Conservation (phyloP, 768 basidiomycete species). For the Leccinum boreale region DNA sequence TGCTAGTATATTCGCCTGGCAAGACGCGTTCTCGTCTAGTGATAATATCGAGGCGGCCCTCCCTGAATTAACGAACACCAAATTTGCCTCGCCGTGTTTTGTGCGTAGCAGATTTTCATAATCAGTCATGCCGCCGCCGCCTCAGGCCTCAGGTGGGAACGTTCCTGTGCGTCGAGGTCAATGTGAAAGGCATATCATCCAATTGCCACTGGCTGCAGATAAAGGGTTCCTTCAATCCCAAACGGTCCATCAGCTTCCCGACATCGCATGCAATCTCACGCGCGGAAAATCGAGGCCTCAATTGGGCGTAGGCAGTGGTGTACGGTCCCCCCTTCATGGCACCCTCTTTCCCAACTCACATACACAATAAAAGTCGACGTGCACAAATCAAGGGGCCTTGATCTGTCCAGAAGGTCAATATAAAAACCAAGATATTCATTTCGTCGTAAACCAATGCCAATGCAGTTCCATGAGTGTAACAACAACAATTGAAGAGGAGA, state of each 20-base stretch:
- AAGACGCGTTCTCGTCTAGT: background rate
- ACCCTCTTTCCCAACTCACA: background rate
- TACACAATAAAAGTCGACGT: background rate
- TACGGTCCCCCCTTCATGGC: background rate
- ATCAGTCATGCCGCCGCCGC: background rate
- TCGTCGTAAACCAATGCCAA: constrained; percentile 3
- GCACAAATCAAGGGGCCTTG: background rate
- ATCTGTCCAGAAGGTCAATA: background rate
- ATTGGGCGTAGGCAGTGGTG: background rate
- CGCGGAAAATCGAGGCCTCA: background rate
- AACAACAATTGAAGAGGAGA: background rate
- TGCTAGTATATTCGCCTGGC: background rate
- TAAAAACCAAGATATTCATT: constrained; percentile 5
- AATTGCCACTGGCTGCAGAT: background rate
- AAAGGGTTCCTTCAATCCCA: background rate
- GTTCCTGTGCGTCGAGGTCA: background rate
- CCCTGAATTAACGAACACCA: too few relatives aligned
- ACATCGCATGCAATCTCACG: background rate
- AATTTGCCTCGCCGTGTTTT: background rate
- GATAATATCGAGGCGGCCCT: too few relatives aligned
- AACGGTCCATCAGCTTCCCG: background rate
- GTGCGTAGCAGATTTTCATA: background rate
- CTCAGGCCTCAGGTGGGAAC: background rate
- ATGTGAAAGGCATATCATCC: background rate
- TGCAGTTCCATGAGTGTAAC: background rate